Evolutionary conservation across 2,329 filamentous ascomycete genomes (phyloP).

Genomic region (Raffaelea ambrosiae): DNA sequence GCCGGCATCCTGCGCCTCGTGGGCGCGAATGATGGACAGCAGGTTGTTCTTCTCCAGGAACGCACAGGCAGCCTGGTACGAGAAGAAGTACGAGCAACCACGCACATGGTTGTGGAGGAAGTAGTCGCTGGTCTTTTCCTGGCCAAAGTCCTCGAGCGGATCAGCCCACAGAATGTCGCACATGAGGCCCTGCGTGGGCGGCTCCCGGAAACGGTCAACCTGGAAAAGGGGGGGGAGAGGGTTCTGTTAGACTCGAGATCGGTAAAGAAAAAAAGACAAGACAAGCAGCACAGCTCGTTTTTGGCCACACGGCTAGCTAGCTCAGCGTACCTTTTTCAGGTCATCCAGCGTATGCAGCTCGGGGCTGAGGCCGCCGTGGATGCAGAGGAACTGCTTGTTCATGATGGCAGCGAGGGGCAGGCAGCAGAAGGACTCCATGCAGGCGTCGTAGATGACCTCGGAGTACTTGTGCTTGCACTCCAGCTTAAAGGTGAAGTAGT

Average conservation of each 20-base stretch:
- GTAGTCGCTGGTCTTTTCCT: constrained; percentile 96
- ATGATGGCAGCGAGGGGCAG: constrained; percentile 92
- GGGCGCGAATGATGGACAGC: constrained; percentile 90
- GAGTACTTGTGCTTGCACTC: constrained; percentile 99
- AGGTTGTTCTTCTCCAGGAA: constrained; percentile 99
- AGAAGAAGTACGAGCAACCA: constrained; percentile 99
- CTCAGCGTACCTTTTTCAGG: constrained; percentile 64
- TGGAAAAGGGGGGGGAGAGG: constrained; percentile 24
- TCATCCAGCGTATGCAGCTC: constrained; percentile 95
- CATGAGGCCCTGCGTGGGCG: constrained; percentile 95
- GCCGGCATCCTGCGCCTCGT: constrained; percentile 96
- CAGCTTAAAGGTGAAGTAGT: constrained; percentile 99
- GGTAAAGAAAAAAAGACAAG: too few species aligned
- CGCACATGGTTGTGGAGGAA: constrained; percentile 98
- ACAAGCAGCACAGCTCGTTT: too few species aligned
- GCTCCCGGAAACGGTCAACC: constrained; percentile 97
- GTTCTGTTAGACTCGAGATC: constrained; percentile 7
- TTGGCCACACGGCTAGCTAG: too few species aligned
- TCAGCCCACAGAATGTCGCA: constrained; percentile 99
- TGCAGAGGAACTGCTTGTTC: constrained; percentile 99
- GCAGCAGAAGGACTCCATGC: constrained; percentile 96
- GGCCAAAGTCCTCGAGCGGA: constrained; percentile 94
- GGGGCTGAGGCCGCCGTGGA: constrained; percentile 91
- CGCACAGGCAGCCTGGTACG: constrained; percentile 90
- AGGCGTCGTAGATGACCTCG: constrained; percentile 90